Base-by-base conservation (phyloP, 257 asterid species). In the Plectranthus barbatus region DNA sequence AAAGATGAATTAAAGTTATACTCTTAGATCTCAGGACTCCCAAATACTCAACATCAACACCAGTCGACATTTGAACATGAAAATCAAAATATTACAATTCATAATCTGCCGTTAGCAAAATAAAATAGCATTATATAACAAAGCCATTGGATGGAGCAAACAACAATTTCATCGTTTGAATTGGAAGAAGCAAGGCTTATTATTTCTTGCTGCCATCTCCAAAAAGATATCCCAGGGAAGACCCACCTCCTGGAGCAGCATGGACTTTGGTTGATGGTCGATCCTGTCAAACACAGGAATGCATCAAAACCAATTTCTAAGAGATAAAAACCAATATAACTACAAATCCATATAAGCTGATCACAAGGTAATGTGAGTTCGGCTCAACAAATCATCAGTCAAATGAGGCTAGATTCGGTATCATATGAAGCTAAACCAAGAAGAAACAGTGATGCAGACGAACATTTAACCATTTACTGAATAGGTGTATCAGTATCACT, bases 171-270 rank as follows among this genome's bases (percentile, higher is more conserved):
- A 62, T 51, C 70, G 62, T 54, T 1, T 26, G 44, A 64, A 36
- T 45, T 56, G 56, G 59, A 48, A 44, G 67, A 40, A 45, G 12
- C 52, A 31, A 29, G n/a, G n/a, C n/a, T n/a, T n/a, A 19, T 49
- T 10, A 24, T 58, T 61, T 70, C 21, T 72, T 73, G 79, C 76
- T 29, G 51, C 71, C 73, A 5, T 36, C 84, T n/a, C 87, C 84
- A 14, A 79, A 76, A 15, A 81, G 83, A 58, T 81, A 79, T 21
- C 76, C 80, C 24, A 81, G 70, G 45, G 87, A 81, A 10, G 87
- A 81, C 70, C 84, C 84, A 46, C 87, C 87, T 17, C 87, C 87
- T 44, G 84, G 87, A 55, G 87, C 87, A 71, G 85, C 80, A 53
- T 81, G 84, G 67, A 81, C 84, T 66, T 81, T 81, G 14, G 87